Percentiles rank a stretch among this genome's conserved stretches.
phyloP scores from a whole-genome alignment of 768 basidiomycete genomes.

The Kwoniella heveanensis region DNA sequence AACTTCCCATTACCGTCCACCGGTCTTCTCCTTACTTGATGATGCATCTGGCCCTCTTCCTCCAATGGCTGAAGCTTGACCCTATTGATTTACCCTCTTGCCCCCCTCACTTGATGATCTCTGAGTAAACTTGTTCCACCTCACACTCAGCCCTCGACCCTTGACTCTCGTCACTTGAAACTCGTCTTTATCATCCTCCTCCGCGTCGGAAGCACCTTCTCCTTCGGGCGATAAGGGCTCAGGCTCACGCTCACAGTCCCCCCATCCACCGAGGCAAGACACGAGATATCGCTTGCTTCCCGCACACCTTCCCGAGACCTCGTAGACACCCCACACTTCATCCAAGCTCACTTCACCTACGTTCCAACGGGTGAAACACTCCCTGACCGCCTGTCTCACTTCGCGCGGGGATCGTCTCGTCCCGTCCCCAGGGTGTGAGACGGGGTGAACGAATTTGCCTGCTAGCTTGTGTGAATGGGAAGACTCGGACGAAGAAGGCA shows the following conservation, averaged over 20 bases:
- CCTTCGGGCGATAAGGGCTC: too few relatives aligned
- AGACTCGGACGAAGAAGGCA: constrained; percentile 47
- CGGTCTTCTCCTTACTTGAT: constrained; percentile 1
- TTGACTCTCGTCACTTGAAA: constrained; percentile 34
- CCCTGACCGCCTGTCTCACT: constrained; percentile 36
- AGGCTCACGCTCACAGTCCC: constrained; percentile 48
- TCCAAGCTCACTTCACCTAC: constrained; percentile 39
- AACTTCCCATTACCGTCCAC: not conserved
- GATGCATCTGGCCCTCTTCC: too few relatives aligned
- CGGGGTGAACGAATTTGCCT: constrained; percentile 32
- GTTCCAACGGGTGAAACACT: constrained; percentile 39
- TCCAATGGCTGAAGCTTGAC: too few relatives aligned
- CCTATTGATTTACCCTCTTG: not conserved
- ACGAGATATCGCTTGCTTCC: constrained; percentile 50
- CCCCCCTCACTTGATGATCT: not conserved
- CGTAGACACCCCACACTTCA: constrained; percentile 47
- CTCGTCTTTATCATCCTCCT: not conserved
- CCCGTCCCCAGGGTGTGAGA: constrained; percentile 27
- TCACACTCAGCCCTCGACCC: constrained; percentile 36
- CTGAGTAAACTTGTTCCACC: constrained; percentile 28
- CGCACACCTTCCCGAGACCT: constrained; percentile 36
- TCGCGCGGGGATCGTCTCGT: constrained; percentile 12
- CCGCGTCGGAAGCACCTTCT: not conserved
- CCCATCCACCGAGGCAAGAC: constrained; percentile 47
- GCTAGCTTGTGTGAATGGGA: constrained; percentile 44